These are phyloP conservation scores for Penicillium arizonense DNA, from an alignment of 495 filamentous ascomycete genomes.

Conservation along the genomic window DNA sequence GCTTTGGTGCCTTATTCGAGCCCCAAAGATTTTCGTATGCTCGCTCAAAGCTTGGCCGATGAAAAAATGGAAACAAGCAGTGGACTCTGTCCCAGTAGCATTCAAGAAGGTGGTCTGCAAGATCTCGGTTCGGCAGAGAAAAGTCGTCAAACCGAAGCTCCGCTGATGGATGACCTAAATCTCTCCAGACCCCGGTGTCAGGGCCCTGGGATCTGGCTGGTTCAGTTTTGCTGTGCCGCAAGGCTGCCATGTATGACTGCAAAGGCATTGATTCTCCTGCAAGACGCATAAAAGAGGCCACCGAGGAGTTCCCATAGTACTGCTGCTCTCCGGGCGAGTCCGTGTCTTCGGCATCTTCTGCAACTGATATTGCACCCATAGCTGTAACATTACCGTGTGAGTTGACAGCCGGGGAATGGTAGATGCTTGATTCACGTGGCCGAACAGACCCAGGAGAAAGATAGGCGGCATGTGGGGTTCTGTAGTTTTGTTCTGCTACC, in stretches of 20 bases:
- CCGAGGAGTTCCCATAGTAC: constrained; percentile 44
- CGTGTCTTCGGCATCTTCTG: constrained; percentile 21
- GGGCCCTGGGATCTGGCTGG: background rate
- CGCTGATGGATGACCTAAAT: constrained; percentile 12
- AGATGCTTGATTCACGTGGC: constrained; percentile 2
- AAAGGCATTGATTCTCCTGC: constrained; percentile 25
- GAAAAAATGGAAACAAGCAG: constrained; percentile 46
- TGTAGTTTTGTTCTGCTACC: background rate
- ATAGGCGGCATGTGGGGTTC: constrained; percentile 1
- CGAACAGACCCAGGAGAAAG: background rate
- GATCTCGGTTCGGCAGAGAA: constrained; percentile 37
- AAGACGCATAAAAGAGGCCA: constrained; percentile 43
- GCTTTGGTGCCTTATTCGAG: constrained; percentile 19
- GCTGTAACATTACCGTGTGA: constrained; percentile 30
- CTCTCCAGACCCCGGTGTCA: constrained; percentile 22
- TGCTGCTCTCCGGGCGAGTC: constrained; percentile 32
- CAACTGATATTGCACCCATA: constrained; percentile 33
- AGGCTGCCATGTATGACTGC: constrained; percentile 15
- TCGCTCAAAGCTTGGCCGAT: constrained; percentile 41
- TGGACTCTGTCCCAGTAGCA: constrained; percentile 42
- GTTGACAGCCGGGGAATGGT: constrained; percentile 20
- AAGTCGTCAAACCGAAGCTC: constrained; percentile 29
- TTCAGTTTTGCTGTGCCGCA: constrained; percentile 8
- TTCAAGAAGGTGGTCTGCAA: constrained; percentile 45
- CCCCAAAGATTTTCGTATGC: constrained; percentile 46